Evolutionary conservation across 2,329 filamentous ascomycete genomes (phyloP).

Genomic region (Hypoxylon rubiginosum): DNA sequence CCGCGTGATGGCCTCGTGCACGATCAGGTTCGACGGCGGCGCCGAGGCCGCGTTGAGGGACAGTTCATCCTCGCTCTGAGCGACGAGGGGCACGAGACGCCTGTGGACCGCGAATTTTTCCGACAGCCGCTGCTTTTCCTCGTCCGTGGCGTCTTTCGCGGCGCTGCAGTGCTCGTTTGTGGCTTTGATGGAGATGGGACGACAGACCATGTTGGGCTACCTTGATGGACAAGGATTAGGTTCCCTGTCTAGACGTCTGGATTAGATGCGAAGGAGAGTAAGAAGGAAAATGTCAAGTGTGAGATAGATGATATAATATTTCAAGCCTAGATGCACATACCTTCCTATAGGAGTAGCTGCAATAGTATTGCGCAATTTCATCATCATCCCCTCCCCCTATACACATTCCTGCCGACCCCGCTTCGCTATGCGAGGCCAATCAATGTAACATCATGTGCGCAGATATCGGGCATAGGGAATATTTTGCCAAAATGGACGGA

Average conservation of each 20-base stretch:
- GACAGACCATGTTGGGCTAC: slow-evolving; percentile 27
- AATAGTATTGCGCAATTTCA: slow-evolving; percentile 32
- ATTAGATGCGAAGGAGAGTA: neutral
- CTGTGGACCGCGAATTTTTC: slow-evolving; percentile 41
- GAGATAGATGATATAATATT: neutral
- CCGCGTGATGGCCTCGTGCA: slow-evolving; percentile 49
- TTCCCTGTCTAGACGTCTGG: neutral
- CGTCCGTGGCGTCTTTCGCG: neutral
- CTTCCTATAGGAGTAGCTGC: slow-evolving; percentile 30
- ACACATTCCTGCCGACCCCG: slow-evolving; percentile 23
- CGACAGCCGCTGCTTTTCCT: slow-evolving; percentile 15
- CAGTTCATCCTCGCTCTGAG: slow-evolving; percentile 30
- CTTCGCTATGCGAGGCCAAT: slow-evolving; percentile 14
- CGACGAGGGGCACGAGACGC: slow-evolving; percentile 42
- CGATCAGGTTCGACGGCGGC: slow-evolving; percentile 51
- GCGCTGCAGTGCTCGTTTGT: neutral
- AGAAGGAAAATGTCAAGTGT: neutral
- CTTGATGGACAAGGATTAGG: neutral
- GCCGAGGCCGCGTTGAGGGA: slow-evolving; percentile 52
- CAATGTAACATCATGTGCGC: neutral
- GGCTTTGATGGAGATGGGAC: slow-evolving; percentile 3
- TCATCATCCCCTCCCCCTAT: slow-evolving; percentile 15
- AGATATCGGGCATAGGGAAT: slow-evolving; percentile 31
- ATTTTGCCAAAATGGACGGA: slow-evolving; percentile 8
- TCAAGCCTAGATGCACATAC: slow-evolving; percentile 10